Conservation (phyloP, 2,329 filamentous ascomycete species). For the Beauveria sp. region DNA sequence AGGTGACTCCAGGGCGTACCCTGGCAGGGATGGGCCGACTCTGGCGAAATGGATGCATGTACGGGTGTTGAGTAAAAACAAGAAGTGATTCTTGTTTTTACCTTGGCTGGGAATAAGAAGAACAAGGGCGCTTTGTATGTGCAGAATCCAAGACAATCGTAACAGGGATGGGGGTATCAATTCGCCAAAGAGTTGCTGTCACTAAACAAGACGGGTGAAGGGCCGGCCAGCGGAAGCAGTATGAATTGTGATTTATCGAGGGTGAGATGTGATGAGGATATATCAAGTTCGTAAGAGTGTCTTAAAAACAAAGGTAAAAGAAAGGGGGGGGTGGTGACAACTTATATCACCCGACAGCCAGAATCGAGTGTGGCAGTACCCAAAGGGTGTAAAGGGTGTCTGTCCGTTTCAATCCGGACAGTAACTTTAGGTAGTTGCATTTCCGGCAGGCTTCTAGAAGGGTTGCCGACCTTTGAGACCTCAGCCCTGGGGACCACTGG, state of each 20-base stretch:
- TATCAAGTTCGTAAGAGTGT: neutral
- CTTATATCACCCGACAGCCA: constrained; percentile 9
- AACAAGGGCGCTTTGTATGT: neutral
- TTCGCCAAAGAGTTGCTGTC: neutral
- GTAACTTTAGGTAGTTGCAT: neutral
- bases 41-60: constrained; percentile 9
- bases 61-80: neutral
- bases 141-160: neutral
- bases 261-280: neutral
- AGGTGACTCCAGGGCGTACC: constrained; percentile 1
- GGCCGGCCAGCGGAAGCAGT: neutral
- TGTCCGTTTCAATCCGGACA: neutral
- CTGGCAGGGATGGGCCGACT: constrained; percentile 4
- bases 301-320: neutral
- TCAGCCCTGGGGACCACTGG: constrained; percentile 1
- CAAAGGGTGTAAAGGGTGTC: neutral
- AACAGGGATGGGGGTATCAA: neutral
- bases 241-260: neutral
- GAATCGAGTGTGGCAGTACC: constrained; percentile 7
- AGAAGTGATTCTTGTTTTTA: constrained; percentile 1
- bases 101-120: neutral
- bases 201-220: neutral
- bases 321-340: constrained; percentile 1
- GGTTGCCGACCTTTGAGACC: neutral
- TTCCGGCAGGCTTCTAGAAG: constrained; percentile 11